Base-by-base conservation (phyloP, 148 eudicot genomes). In the Arctostaphylos glauca region DNA sequence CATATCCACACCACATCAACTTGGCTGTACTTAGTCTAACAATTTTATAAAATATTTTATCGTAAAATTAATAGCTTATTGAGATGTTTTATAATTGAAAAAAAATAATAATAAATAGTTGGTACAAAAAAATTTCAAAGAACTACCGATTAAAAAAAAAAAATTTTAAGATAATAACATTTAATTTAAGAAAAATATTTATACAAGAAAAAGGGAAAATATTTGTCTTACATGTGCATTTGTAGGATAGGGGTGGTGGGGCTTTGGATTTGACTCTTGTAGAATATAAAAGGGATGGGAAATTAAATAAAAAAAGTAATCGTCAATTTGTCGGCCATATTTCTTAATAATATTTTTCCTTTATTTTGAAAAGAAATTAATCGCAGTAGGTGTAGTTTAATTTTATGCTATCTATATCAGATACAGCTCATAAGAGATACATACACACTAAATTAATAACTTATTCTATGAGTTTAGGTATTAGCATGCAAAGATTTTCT, bases 241-340 rank as follows among this genome's bases (percentile, higher is more conserved):
- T 52, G 54, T 9, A 52, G 12, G 54, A 52, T 52, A 62, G 31
- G 0, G 31, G 12, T 64, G 70, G 70, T 64, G 70, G 70, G 70
- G 70, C 38, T 15, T 64, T 8, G 41, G 70, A 64, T 9, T 64
- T 10, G 15, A 64, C 70, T 25, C 70, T 64, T 64, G 70, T 7
- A 64, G 70, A 64, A 5, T 64, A 21, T 64, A 64, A 64, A 9
- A 64, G 14, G 4, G 14, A 9, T 21, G 5, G 10, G 10, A 6
- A 64, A 9, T 38, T 38, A 64, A 64, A 64, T 64, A 2, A 23
- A 25, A 25, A 10, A 64, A 21, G 41, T 23, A 60, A 9, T 60
- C 38, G 70, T 64, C 70, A 64, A 64, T 64, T 64, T 64, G 70
- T 64, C 70, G 70, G 70, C 70, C 70, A 64, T 31, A 31, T 64